Percentiles rank a stretch among this genome's conserved stretches.
phyloP scores from a whole-genome alignment of 2,329 filamentous ascomycete genomes.

The Phaeosphaeriaceae sp. region DNA sequence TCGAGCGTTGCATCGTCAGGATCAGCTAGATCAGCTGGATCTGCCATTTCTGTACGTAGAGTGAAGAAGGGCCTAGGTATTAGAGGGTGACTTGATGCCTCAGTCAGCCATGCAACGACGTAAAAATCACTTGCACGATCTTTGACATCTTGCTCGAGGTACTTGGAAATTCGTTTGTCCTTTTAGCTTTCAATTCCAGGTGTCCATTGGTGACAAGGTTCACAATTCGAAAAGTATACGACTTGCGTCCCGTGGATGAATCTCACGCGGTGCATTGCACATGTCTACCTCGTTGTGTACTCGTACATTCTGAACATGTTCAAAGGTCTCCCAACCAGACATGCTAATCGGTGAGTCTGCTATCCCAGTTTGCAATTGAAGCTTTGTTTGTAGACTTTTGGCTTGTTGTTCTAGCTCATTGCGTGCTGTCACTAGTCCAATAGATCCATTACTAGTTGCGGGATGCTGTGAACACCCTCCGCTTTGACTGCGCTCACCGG shows the following conservation, averaged over 20 bases:
- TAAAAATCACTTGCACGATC: neutral
- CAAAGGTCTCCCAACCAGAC: too few relatives aligned
- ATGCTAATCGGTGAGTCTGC: neutral
- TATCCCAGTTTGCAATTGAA: neutral
- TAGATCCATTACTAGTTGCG: slow-evolving; percentile 74
- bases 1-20: neutral
- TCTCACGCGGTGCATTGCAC: too few relatives aligned
- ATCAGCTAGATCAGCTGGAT: neutral
- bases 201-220: too few relatives aligned
- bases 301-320: too few relatives aligned
- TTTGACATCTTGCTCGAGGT: neutral
- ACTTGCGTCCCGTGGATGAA: too few relatives aligned
- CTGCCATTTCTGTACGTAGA: neutral
- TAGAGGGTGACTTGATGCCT: neutral
- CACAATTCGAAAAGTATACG: too few relatives aligned
- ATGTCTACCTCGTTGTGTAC: too few relatives aligned
- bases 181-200: too few relatives aligned
- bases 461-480: slow-evolving; percentile 78
- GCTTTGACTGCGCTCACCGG: slow-evolving; percentile 90
- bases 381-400: neutral
- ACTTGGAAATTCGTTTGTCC: neutral
- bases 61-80: neutral
- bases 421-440: slow-evolving; percentile 51
- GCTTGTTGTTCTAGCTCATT: neutral
- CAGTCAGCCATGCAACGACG: neutral